Evolutionary conservation across 2,329 filamentous ascomycete species (phyloP), one percentile per base, ranked within the genome.

Genomic region (Pseudocercospora eumusae): DNA sequence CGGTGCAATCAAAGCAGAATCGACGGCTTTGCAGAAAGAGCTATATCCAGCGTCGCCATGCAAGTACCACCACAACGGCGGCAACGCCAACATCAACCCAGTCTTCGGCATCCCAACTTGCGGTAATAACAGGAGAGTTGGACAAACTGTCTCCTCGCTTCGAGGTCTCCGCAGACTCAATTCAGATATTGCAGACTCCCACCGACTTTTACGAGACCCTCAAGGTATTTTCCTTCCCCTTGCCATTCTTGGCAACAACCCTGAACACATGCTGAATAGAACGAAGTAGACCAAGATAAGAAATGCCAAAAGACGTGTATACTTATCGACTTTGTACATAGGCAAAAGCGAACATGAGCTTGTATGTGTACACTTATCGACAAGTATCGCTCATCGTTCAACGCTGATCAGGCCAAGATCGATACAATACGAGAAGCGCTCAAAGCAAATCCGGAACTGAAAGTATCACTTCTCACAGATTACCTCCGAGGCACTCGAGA

Each of bases 281-380:
- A 44, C 52, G 47, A 68, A 69, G 65, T 69, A 93, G 89, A 79
- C 84, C 66, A 96, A 93, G 79, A 97, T 99, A 73, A 85, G 84
- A 57, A 85, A 84, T 65, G 95, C 95, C 9, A 86, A 91, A 75
- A 83, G 80, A 57, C 86, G 91, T 63, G 89, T 99, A 68, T 99
- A 96, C 75, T 80, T 99, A 55, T 96, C 93, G n/a, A 99, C 95
- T 0, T 80, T 99, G 57, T 99, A 99, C 75, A 95, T 99, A 74
- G 95, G 95, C 66, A 96, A 93, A 76, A 90, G 90, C 1, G 95
- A 99, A 77, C 84, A 88, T 76, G 95, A 98, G 70, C 83, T 99
- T 72, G 86, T 88, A 79, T 57, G 80, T 61, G 10, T 31, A 57
- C 62, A 57, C 15, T 13, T 18, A 27, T 28, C 8, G 13, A 28